Percentiles rank a stretch among this genome's conserved stretches.
Conservation (phyloP, 768 basidiomycete species). For the Leccinum imitatum region DNA sequence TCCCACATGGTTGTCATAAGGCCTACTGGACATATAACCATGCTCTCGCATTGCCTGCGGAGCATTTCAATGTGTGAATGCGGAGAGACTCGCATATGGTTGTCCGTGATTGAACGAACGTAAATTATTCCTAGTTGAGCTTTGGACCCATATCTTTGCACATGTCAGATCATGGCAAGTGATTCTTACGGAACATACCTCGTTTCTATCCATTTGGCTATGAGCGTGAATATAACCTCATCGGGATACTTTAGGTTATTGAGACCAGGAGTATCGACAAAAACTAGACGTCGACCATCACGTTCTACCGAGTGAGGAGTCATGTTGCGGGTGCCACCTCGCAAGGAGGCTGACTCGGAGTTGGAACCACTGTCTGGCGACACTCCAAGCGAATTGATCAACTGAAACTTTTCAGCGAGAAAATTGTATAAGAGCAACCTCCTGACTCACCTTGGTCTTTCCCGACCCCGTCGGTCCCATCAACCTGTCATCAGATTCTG, state of each 20-base stretch:
- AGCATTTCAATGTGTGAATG: slow-evolving; percentile 1
- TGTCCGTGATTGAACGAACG: slow-evolving; percentile 9
- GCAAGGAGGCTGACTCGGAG: not conserved
- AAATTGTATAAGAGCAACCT: no score
- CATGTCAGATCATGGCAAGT: not conserved
- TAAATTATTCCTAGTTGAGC: slow-evolving; percentile 5
- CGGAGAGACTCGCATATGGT: not conserved
- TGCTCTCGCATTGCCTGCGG: not conserved
- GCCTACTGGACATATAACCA: not conserved
- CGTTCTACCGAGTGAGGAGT: not conserved
- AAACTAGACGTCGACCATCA: slow-evolving; percentile 1
- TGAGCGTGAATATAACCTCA: not conserved
- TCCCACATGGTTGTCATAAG: slow-evolving; percentile 15
- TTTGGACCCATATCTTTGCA: not conserved
- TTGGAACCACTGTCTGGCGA: not conserved
- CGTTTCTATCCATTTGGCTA: not conserved
- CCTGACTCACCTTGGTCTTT: slow-evolving; percentile 4
- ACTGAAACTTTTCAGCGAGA: not conserved
- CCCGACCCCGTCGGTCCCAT: slow-evolving; percentile 7
- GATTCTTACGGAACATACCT: not conserved
- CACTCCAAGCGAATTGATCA: not conserved
- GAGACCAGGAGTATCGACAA: slow-evolving; percentile 12
- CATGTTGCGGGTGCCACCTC: not conserved
- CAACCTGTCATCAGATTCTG: not conserved
- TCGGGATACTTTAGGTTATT: not conserved